Conservation (phyloP, 768 basidiomycete species). For the Xerocomellus amylosporus region DNA sequence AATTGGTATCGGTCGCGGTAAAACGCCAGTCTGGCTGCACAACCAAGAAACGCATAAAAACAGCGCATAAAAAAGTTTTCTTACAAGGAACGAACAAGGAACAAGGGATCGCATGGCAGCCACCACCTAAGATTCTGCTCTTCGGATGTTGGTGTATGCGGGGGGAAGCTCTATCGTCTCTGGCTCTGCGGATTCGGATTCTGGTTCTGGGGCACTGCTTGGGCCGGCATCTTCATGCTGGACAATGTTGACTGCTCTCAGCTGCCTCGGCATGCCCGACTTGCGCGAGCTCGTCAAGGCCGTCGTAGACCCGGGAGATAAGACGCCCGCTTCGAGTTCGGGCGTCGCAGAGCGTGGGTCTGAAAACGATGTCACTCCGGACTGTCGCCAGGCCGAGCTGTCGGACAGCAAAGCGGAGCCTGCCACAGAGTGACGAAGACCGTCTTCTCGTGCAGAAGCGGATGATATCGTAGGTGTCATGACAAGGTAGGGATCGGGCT, state of each 20-base stretch:
- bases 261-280: slow-evolving; percentile 41
- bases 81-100: not conserved
- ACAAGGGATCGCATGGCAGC: not conserved
- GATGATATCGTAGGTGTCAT: slow-evolving; percentile 55
- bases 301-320: slow-evolving; percentile 19
- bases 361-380: slow-evolving; percentile 27
- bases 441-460: slow-evolving; percentile 34
- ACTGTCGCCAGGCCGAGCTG: slow-evolving; percentile 24
- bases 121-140: not conserved
- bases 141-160: slow-evolving; percentile 66
- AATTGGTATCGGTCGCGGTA: slow-evolving; percentile 1
- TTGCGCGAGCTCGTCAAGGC: slow-evolving; percentile 32
- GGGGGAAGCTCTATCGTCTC: slow-evolving; percentile 85
- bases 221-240: slow-evolving; percentile 82
- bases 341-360: slow-evolving; percentile 48
- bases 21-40: not conserved
- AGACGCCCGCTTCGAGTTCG: slow-evolving; percentile 31
- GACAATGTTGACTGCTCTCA: slow-evolving; percentile 75
- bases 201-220: slow-evolving; percentile 28
- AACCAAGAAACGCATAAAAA: not conserved
- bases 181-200: slow-evolving; percentile 43
- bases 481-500: slow-evolving; percentile 73
- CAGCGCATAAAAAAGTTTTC: not conserved
- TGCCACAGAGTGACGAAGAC: slow-evolving; percentile 20
- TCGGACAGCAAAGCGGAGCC: slow-evolving; percentile 19